Evolutionary conservation across 1,284 basidiomycete genomes (phyloP), one percentile per base, ranked within the genome.

Genomic region (Bjerkandera adusta): DNA sequence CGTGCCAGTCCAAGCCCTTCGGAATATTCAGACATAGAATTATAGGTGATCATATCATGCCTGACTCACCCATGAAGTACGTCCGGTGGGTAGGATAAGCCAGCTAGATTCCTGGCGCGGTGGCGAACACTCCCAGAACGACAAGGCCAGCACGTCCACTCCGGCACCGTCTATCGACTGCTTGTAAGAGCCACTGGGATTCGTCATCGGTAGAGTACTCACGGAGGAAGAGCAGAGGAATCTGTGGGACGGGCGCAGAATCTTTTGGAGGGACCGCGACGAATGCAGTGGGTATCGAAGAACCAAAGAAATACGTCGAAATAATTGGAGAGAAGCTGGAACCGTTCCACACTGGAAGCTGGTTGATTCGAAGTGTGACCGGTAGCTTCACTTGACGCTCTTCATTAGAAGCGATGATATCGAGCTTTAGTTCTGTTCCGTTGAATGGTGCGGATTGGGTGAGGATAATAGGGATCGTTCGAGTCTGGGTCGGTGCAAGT

Each of bases 1-100:
- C 87, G 57, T 90, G 90, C 89, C 90, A 92, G 61, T 92, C 90
- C 42, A 90, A 72, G 5, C 90, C 90, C 89, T 91, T 18, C 24
- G 37, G n/a, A 8, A 13, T 11, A 25, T 33, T 36, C 39, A 35
- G n/a, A 30, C 20, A 12, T 20, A 11, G 21, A 30, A 21, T 15
- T 37, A 12, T 11, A 39, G n/a, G 37, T 16, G 22, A 36, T 20
- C 16, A 41, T 21, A 7, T 42, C 15, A 25, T 5, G 21, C 25
- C 7, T 37, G 20, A 37, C 66, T 39, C 61, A 83, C 86, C 88
- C 88, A 91, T 34, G 81, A 73, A 2, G 87, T 89, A 30, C 83
- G 69, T 1, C 90, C 90, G 12, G 76, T 75, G 0, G 89, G 86
- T 10, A 84, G 64, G n/a, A 91, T 66, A 5, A 83, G 64, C 90